Evolutionary conservation across 306 rosid species (phyloP).

Genomic region (Ormosia emarginata): DNA sequence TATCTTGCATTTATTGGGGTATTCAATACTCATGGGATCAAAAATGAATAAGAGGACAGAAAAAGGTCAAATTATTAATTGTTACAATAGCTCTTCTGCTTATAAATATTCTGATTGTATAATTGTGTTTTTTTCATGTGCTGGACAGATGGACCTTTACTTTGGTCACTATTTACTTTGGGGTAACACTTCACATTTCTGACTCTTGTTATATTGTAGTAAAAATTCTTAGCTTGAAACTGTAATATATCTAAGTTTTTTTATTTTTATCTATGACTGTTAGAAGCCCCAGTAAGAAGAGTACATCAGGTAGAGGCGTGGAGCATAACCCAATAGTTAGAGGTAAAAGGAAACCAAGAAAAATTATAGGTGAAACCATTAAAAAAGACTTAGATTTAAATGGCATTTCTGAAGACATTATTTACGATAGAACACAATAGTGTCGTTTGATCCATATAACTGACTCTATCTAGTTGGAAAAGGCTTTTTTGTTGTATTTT

Average conservation of each 20-base stretch:
- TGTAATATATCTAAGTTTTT: background rate
- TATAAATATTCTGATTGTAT: slow-evolving; percentile 21
- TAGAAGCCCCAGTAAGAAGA: too few relatives aligned
- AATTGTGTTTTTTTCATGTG: slow-evolving; percentile 5
- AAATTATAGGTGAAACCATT: too few relatives aligned
- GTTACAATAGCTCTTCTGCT: background rate
- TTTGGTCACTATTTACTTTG: slow-evolving; percentile 82
- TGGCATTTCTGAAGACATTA: too few relatives aligned
- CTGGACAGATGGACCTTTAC: slow-evolving; percentile 85
- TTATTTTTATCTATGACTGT: too few relatives aligned
- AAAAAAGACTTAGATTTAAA: too few relatives aligned
- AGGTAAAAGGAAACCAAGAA: too few relatives aligned
- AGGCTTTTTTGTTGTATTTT: background rate
- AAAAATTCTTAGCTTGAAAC: background rate
- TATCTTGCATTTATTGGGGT: background rate
- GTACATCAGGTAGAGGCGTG: too few relatives aligned
- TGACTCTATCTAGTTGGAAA: too few relatives aligned
- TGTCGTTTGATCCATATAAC: too few relatives aligned
- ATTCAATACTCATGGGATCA: background rate
- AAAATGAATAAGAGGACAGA: background rate
- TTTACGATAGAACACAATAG: too few relatives aligned
- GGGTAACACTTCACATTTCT: slow-evolving; percentile 49
- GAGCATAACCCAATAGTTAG: too few relatives aligned
- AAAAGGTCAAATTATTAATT: background rate
- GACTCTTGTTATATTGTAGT: slow-evolving; percentile 10